These are phyloP conservation scores for Cordyceps militaris DNA, from an alignment of 2,329 filamentous ascomycete genomes.

Conservation along the genomic window DNA sequence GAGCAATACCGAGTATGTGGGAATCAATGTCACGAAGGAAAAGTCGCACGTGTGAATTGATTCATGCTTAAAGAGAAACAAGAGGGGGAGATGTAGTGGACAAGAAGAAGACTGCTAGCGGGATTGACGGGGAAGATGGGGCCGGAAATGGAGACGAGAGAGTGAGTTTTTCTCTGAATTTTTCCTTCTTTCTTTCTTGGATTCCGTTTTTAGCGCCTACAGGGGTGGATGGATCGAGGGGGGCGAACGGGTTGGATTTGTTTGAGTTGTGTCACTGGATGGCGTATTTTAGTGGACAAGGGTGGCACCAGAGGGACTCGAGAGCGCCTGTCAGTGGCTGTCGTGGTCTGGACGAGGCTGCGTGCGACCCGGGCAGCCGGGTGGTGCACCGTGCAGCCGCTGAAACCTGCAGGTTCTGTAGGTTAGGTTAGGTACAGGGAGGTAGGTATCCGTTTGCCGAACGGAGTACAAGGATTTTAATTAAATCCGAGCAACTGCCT, in stretches of 20 bases:
- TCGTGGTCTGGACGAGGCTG: neutral
- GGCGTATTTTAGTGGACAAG: neutral
- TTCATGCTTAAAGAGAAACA: neutral
- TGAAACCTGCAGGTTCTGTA: neutral
- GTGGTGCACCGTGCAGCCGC: neutral
- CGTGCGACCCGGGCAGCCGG: neutral
- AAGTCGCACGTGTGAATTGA: neutral
- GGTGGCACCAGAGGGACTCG: neutral
- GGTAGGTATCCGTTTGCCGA: too few species aligned
- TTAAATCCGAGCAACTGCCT: too few species aligned
- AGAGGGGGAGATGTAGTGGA: neutral
- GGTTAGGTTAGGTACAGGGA: too few species aligned
- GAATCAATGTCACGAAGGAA: too few species aligned
- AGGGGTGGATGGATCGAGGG: neutral
- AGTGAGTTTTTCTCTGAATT: neutral
- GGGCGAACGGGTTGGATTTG: neutral
- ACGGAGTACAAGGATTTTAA: too few species aligned
- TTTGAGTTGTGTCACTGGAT: neutral
- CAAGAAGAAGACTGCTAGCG: neutral
- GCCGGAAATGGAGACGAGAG: neutral
- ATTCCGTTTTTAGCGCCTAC: constrained; percentile 6
- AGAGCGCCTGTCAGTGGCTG: neutral
- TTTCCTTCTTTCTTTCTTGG: neutral
- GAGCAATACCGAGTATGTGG: neutral
- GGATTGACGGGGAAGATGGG: neutral